Evolutionary conservation across 495 filamentous ascomycete species (phyloP).

Genomic region (Thermochaetoides thermophila): DNA sequence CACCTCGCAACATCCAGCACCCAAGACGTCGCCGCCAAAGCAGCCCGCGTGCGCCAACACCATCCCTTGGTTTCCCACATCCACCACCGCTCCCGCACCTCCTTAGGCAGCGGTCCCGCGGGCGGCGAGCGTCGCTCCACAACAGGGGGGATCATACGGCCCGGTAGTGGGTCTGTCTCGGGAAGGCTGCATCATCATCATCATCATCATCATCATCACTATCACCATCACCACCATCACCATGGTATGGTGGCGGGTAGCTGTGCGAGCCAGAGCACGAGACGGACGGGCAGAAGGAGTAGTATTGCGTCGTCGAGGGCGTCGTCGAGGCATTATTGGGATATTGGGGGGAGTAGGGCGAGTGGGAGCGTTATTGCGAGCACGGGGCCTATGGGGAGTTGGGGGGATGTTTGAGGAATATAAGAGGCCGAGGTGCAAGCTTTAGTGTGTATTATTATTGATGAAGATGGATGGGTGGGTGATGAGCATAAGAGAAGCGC

Average conservation of each 20-base stretch:
- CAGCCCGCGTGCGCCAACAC: slow-evolving; percentile 67
- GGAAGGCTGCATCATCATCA: slow-evolving; percentile 51
- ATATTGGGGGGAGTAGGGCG: slow-evolving; percentile 63
- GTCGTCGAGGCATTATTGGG: slow-evolving; percentile 61
- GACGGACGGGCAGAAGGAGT: slow-evolving; percentile 40
- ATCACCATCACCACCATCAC: slow-evolving; percentile 23
- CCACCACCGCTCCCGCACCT: slow-evolving; percentile 8
- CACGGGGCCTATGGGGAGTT: slow-evolving; percentile 51
- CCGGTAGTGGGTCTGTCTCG: too few species aligned
- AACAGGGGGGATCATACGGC: too few species aligned
- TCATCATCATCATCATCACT: slow-evolving; percentile 55
- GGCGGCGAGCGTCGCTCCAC: too few species aligned
- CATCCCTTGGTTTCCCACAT: slow-evolving; percentile 58
- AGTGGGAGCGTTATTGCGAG: slow-evolving; percentile 53
- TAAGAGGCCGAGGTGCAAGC: slow-evolving; percentile 1
- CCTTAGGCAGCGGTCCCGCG: too few species aligned
- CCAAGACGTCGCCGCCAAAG: slow-evolving; percentile 58
- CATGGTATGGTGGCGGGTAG: slow-evolving; percentile 44
- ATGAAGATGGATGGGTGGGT: too few species aligned
- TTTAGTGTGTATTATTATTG: too few species aligned
- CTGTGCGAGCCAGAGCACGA: slow-evolving; percentile 70
- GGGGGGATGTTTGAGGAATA: slow-evolving; percentile 51
- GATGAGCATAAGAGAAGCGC: too few species aligned
- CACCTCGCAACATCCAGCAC: slow-evolving; percentile 35
- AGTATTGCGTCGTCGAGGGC: slow-evolving; percentile 47